phyloP scores from a whole-genome alignment of 2,329 filamentous ascomycete species.

The Colletotrichum lindemuthianum region DNA sequence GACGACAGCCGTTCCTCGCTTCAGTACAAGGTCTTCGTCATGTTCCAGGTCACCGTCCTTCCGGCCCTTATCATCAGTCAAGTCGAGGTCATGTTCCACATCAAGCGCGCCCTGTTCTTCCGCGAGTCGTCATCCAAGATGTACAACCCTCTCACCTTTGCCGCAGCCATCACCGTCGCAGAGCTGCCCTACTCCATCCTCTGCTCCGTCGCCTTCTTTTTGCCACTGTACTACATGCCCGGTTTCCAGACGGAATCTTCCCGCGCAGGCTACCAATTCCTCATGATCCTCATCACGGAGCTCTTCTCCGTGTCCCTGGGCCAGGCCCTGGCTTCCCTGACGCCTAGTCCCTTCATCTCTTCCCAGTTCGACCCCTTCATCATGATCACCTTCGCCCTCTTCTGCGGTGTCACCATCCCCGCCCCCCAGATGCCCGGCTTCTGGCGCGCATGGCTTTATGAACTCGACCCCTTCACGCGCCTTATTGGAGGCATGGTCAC shows the following conservation, averaged over 20 bases:
- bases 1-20: conserved; percentile 79
- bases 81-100: conserved; percentile 85
- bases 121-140: conserved; percentile 88
- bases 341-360: conserved; percentile 81
- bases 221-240: conserved; percentile 87
- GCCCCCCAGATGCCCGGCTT: conserved; percentile 80
- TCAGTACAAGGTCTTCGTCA: conserved; percentile 88
- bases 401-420: conserved; percentile 88
- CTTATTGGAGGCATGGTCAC: conserved; percentile 84
- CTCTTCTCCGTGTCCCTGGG: conserved; percentile 84
- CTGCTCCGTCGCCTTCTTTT: conserved; percentile 82
- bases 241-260: conserved; percentile 71
- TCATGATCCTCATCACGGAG: conserved; percentile 85
- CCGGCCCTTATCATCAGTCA: conserved; percentile 85
- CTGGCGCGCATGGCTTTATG: conserved; percentile 84
- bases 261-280: conserved; percentile 86
- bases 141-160: conserved; percentile 84
- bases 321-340: conserved; percentile 80
- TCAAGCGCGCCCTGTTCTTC: conserved; percentile 84
- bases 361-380: conserved; percentile 84
- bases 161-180: conserved; percentile 79
- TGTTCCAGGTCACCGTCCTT: conserved; percentile 89
- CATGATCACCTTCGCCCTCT: conserved; percentile 83
- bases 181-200: conserved; percentile 87
- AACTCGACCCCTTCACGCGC: conserved; percentile 85